A percentile compares a stretch with the other conserved stretches of the same genome.
These are phyloP conservation scores for Paramecium biaurelia DNA, from an alignment of 73 alveolate species.

Conservation along the genomic window DNA sequence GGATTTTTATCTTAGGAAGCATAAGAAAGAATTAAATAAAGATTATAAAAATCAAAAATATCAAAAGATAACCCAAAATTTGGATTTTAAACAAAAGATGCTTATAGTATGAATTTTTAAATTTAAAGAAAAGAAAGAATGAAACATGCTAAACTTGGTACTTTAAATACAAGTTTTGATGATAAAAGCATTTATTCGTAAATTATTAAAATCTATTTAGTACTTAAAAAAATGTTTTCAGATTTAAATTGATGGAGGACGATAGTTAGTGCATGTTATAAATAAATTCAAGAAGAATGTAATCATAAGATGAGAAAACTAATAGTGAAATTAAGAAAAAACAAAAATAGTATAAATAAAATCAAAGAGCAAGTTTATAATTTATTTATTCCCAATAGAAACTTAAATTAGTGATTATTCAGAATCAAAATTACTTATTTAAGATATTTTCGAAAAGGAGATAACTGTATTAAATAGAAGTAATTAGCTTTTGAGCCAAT, in stretches of 20 bases:
- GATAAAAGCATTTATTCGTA: conserved; percentile 7
- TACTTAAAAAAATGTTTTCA: not conserved
- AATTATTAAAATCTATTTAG: not conserved
- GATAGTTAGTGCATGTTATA: not conserved
- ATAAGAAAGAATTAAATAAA: not conserved
- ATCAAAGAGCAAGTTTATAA: not conserved
- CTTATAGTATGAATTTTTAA: conserved; percentile 4
- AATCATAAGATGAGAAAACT: not conserved
- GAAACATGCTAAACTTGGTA: not conserved
- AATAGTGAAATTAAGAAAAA: not conserved
- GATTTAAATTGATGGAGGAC: not conserved
- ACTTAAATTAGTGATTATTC: not conserved
- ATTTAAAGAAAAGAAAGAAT: not conserved
- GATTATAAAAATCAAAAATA: not conserved
- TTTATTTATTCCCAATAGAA: not conserved
- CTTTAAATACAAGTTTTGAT: conserved; percentile 9
- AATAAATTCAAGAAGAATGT: not conserved
- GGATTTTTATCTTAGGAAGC: conserved; percentile 23
- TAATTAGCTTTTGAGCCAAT: not conserved
- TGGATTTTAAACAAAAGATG: not conserved
- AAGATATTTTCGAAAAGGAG: not conserved
- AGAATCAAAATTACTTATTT: not conserved
- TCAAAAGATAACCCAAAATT: not conserved
- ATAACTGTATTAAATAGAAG: not conserved
- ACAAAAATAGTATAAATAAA: not conserved